These are phyloP conservation scores for Laguncularia racemosa DNA, from an alignment of 345 rosid genomes.

Conservation along the genomic window DNA sequence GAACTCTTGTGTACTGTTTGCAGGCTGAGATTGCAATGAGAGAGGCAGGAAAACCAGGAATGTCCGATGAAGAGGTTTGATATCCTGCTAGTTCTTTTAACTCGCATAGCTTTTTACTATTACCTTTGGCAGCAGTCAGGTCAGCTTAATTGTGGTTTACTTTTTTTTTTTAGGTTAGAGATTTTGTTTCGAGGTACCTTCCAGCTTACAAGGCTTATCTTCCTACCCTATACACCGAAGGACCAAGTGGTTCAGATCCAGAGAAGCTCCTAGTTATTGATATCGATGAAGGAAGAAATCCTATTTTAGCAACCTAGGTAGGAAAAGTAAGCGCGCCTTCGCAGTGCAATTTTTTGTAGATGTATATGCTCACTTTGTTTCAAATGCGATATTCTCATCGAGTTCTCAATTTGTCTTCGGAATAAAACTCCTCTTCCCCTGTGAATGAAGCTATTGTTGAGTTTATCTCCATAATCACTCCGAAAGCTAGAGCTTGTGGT, in stretches of 20 bases:
- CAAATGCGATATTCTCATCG: no score
- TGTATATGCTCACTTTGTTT: no score
- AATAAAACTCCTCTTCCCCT: no score
- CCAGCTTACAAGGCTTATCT: constrained; percentile 94
- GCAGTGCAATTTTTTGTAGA: constrained; percentile 14
- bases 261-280: constrained; percentile 53
- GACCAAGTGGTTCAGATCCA: constrained; percentile 80
- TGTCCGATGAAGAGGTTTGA: constrained; percentile 86
- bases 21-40: constrained; percentile 98
- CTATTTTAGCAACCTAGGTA: constrained; percentile 32
- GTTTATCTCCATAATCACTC: no score
- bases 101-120: neutral
- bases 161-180: constrained; percentile 48
- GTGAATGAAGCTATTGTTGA: no score
- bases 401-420: no score
- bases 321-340: neutral
- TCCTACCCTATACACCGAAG: constrained; percentile 73
- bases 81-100: constrained; percentile 1
- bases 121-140: neutral
- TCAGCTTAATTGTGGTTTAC: neutral
- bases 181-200: constrained; percentile 85
- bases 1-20: neutral
- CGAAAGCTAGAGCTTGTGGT: no score
- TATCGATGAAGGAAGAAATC: constrained; percentile 85
- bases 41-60: constrained; percentile 76